These are phyloP conservation scores for Amanita inopinata DNA, from an alignment of 768 basidiomycete species.

Conservation along the genomic window DNA sequence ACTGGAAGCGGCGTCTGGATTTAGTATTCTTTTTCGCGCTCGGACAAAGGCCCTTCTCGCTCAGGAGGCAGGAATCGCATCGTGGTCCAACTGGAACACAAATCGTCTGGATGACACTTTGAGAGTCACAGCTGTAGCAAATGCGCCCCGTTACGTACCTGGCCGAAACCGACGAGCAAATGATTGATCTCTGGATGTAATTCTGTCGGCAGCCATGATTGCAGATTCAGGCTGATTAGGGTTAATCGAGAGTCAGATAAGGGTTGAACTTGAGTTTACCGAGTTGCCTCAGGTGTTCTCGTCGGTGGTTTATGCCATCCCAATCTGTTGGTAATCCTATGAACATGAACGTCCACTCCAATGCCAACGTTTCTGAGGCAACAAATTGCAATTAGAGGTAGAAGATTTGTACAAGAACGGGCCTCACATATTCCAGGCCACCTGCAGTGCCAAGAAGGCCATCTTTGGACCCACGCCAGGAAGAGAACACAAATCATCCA, in stretches of 20 bases:
- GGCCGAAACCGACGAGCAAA: constrained; percentile 77
- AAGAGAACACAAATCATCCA: constrained; percentile 79
- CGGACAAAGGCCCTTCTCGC: constrained; percentile 49
- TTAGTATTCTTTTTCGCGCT: constrained; percentile 34
- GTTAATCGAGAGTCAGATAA: neutral
- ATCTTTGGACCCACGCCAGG: constrained; percentile 96
- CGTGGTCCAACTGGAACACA: constrained; percentile 58
- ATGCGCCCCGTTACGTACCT: constrained; percentile 32
- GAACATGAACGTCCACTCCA: constrained; percentile 94
- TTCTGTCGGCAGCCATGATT: constrained; percentile 77
- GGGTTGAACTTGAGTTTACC: constrained; percentile 32
- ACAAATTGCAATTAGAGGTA: neutral
- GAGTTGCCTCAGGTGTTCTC: constrained; percentile 80
- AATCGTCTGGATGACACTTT: constrained; percentile 34
- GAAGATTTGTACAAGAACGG: neutral
- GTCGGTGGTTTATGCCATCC: constrained; percentile 88
- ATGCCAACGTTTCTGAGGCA: constrained; percentile 69
- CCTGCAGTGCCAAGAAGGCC: constrained; percentile 80
- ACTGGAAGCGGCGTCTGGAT: constrained; percentile 18
- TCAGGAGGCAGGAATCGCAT: constrained; percentile 56
- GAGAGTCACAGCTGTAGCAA: neutral
- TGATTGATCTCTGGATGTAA: constrained; percentile 71
- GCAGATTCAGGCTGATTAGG: constrained; percentile 50
- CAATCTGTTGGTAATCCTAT: constrained; percentile 87
- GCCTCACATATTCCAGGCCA: constrained; percentile 73